Evolutionary conservation across 768 basidiomycete species (phyloP), one percentile per base, ranked within the genome.

Genomic region (Boletus rex-veris): DNA sequence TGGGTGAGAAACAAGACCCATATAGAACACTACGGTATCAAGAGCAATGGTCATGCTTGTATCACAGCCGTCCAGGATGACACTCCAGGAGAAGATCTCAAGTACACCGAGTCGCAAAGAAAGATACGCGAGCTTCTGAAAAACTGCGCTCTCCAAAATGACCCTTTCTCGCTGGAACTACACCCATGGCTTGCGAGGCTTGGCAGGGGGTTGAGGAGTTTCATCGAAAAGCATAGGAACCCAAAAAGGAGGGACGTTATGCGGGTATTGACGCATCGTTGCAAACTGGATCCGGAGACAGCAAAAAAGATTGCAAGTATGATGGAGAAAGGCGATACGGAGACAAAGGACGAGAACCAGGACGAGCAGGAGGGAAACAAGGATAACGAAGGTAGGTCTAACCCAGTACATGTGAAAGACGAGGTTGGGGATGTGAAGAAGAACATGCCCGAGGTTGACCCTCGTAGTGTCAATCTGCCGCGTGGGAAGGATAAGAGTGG

Each of bases 41-140:
- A 47, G 35, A 66, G 63, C 50, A n/a, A 46, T n/a, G 71, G 60
- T 14, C 68, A 71, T 15, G 73, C 69, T 10, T 73, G 71, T 26
- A 53, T 68, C 19, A 70, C 67, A 1, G 57, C 67, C 15, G 67
- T 67, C 19, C 54, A 44, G 35, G 65, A 63, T n/a, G 63, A 65
- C 19, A 50, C 50, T 15, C 54, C 52, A 3, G 60, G 38, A 31
- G 60, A 67, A 30, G 52, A 58, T 15, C 45, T 31, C 50, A 68
- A 69, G 41, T 70, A 58, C 35, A 21, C 16, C 7, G 55, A 64
- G 44, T 72, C 69, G 9, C 52, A 58, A 49, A 38, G 24, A 31
- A 61, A 19, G 28, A 59, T 70, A 36, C 58, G 58, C 12, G 51
- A 58, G 0, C 54, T 70, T 19, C 26, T 70, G 19, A 58, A 47